A percentile compares a stretch with the other conserved stretches of the same genome.
phyloP scores from a whole-genome alignment of 1,284 basidiomycete species.

The Rhodotorula sp. region DNA sequence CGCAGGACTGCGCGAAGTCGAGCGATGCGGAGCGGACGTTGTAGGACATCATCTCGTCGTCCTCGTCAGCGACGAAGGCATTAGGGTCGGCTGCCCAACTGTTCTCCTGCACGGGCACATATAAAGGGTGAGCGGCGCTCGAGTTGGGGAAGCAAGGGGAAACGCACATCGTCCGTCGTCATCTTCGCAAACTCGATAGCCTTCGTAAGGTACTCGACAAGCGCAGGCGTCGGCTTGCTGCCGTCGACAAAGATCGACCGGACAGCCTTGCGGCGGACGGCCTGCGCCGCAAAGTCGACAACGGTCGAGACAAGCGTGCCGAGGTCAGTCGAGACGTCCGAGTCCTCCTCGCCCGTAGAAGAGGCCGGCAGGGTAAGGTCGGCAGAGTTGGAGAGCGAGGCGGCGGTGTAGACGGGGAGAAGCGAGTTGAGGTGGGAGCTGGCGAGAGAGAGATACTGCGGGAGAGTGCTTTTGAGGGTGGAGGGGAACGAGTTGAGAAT shows the following conservation, averaged over 20 bases:
- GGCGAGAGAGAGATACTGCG: conserved; percentile 70
- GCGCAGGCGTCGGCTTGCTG: conserved; percentile 48
- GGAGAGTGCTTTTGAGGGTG: conserved; percentile 71
- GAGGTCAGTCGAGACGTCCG: conserved; percentile 64
- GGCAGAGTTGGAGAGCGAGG: conserved; percentile 63
- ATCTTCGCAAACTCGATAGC: conserved; percentile 80
- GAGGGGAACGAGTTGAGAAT: conserved; percentile 32
- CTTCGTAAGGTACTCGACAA: conserved; percentile 62
- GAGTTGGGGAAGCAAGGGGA: conserved; percentile 3
- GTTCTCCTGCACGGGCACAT: conserved; percentile 65
- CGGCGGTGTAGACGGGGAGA: conserved; percentile 65
- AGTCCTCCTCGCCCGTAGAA: conserved; percentile 66
- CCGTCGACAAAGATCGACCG: conserved; percentile 61
- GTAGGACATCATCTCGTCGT: conserved; percentile 82
- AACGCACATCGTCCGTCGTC: conserved; percentile 78
- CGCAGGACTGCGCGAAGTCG: conserved; percentile 77
- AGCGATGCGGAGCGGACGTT: conserved; percentile 80
- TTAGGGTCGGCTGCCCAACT: conserved; percentile 87
- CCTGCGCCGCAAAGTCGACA: conserved; percentile 73
- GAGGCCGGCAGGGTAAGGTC: conserved; percentile 57
- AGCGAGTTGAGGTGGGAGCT: conserved; percentile 68
- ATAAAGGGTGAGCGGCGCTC: neutral
- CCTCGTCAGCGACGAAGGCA: conserved; percentile 89
- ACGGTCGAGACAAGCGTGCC: conserved; percentile 74
- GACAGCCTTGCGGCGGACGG: conserved; percentile 64